A percentile compares a stretch with the other conserved stretches of the same genome.
phyloP scores from a whole-genome alignment of 768 basidiomycete genomes.

The Agaricus bisporus region DNA sequence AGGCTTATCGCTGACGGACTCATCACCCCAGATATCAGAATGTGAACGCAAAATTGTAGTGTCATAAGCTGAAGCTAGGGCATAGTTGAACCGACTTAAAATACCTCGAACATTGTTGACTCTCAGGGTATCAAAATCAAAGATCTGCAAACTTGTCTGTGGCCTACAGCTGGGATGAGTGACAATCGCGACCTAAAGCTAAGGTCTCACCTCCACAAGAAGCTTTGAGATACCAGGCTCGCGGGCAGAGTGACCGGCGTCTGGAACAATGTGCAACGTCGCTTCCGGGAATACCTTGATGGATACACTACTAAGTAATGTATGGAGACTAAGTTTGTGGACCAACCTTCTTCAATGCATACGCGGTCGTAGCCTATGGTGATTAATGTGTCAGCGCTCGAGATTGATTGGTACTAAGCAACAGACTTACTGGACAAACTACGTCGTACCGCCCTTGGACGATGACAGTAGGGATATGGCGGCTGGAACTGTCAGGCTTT shows the following conservation, averaged over 20 bases:
- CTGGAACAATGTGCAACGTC: conserved; percentile 70
- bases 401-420: not conserved
- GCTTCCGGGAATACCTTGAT: conserved; percentile 70
- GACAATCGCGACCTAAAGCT: not conserved
- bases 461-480: conserved; percentile 78
- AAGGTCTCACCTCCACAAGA: conserved; percentile 55
- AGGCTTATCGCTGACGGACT: too few relatives aligned
- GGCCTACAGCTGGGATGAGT: conserved; percentile 22
- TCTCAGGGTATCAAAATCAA: not conserved
- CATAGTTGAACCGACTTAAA: too few relatives aligned
- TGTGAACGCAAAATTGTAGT: too few relatives aligned
- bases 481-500: conserved; percentile 35
- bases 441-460: conserved; percentile 89
- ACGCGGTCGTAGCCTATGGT: conserved; percentile 68
- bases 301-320: not conserved
- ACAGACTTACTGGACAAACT: conserved; percentile 66
- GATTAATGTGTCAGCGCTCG: not conserved
- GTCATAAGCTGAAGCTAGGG: too few relatives aligned
- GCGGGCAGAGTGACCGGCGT: conserved; percentile 83
- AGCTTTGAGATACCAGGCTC: conserved; percentile 66
- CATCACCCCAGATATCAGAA: too few relatives aligned
- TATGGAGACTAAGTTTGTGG: not conserved
- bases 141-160: conserved; percentile 30
- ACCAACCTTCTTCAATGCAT: conserved; percentile 62
- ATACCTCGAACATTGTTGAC: too few relatives aligned